Percentiles rank a stretch among this genome's conserved stretches.
These are phyloP conservation scores for Clarkia xantiana DNA, from an alignment of 345 rosid species.

Conservation along the genomic window DNA sequence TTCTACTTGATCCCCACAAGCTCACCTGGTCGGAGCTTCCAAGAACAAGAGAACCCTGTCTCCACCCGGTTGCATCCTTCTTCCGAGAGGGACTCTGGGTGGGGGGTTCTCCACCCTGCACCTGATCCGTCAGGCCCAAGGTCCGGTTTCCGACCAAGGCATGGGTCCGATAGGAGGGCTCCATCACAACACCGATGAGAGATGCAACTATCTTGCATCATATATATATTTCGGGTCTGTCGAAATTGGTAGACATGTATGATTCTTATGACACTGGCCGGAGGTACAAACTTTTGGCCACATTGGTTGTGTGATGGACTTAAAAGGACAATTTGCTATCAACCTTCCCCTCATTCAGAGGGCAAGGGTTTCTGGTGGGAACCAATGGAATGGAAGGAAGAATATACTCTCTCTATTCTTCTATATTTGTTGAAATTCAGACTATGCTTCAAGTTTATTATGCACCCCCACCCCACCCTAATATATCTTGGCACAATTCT, in stretches of 20 bases:
- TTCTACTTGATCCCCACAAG: conserved; percentile 50
- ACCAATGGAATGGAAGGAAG: too few relatives aligned
- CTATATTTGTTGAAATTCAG: too few relatives aligned
- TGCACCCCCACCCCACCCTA: too few relatives aligned
- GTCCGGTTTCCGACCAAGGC: conserved; percentile 52
- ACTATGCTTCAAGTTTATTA: too few relatives aligned
- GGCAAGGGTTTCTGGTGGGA: too few relatives aligned
- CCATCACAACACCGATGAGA: conserved; percentile 42
- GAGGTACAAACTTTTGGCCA: conserved; percentile 3
- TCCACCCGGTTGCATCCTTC: conserved; percentile 26
- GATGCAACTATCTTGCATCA: not conserved
- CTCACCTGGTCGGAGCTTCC: conserved; percentile 36
- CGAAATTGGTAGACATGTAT: conserved; percentile 11
- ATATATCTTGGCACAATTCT: too few relatives aligned
- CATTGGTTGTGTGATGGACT: conserved; percentile 15
- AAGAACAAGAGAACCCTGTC: conserved; percentile 29
- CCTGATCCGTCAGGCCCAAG: conserved; percentile 30
- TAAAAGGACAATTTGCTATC: conserved; percentile 5
- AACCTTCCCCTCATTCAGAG: too few relatives aligned
- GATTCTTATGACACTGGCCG: conserved; percentile 9
- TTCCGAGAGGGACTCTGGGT: conserved; percentile 56
- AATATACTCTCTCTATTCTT: too few relatives aligned
- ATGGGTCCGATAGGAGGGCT: conserved; percentile 59
- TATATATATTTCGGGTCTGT: too few relatives aligned
- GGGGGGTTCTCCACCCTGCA: conserved; percentile 43